Base-by-base conservation (phyloP, 106 monocot species). In the Apostasia ramifera region DNA sequence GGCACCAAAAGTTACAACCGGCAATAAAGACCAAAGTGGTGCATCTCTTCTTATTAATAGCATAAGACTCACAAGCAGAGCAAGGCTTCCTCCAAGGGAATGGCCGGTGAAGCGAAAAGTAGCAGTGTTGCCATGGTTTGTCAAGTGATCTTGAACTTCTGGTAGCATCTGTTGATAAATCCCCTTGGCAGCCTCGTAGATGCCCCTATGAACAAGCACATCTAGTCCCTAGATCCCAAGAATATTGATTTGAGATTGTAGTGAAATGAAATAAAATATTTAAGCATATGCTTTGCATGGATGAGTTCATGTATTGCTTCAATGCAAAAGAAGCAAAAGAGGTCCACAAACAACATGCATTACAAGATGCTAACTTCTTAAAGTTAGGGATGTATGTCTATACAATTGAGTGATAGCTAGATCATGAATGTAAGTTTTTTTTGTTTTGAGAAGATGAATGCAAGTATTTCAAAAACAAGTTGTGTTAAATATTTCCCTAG, bases 121-220 rank as follows among this genome's bases (percentile, higher is more conserved):
- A 61, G 89, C 88, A n/a, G 77, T 67, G 14, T 52, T 63, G 8
- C 91, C 86, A 6, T 48, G 50, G 15, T 70, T 37, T 9, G 76
- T 68, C 38, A 88, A 53, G 63, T 95, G 88, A 9, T 79, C 68
- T 77, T 63, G 69, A 14, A 95, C 74, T 61, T 80, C 77, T 47
- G 88, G 88, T 40, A 95, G 41, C 78, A 95, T 89, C 61, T 86
- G 91, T 4, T 79, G 50, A 52, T 95, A 92, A 37, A 95, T 88
- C 13, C 88, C 91, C 53, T 92, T 91, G 46, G 95, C 95, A 55
- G 89, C 91, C 61, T 95, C 95, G 8, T 95, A 95, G 40, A 95
- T 95, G 12, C 95, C 95, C 53, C 95, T 78, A 69, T 95, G 95
- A 51, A 95, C 95, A 37, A 84, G 75, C 38, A 95, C 86, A 72